phyloP scores from a whole-genome alignment of 352 stramenopile species.

The Pythium pectinolyticum region DNA sequence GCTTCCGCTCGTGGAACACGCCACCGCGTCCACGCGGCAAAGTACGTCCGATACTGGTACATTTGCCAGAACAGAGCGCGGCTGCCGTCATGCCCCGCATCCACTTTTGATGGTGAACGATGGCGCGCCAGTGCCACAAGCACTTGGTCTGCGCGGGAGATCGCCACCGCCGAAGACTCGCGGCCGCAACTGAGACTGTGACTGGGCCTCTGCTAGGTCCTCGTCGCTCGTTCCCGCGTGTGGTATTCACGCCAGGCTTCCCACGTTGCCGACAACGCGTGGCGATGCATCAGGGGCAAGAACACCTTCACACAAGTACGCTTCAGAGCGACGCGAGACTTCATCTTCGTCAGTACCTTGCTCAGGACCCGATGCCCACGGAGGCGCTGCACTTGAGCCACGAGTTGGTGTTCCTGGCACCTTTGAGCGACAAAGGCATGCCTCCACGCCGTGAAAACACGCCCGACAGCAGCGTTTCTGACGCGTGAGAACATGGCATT shows the following conservation, averaged over 20 bases:
- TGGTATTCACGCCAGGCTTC: conserved; percentile 2
- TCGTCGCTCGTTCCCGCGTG: background rate
- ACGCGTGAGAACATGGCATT: too few relatives aligned
- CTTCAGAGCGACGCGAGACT: conserved; percentile 7
- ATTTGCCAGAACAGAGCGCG: conserved; percentile 8
- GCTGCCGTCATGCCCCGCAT: conserved; percentile 1
- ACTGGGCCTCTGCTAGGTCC: background rate
- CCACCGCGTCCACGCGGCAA: conserved; percentile 7
- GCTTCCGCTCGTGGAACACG: background rate
- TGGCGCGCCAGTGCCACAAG: background rate
- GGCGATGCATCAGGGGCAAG: conserved; percentile 10
- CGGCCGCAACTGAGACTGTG: background rate
- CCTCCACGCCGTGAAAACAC: background rate
- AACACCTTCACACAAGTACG: conserved; percentile 6
- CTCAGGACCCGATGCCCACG: background rate
- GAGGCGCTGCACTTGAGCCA: background rate
- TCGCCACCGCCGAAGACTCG: conserved; percentile 1
- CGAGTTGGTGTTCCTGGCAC: background rate
- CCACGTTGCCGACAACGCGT: conserved; percentile 1
- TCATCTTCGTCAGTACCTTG: conserved; percentile 2
- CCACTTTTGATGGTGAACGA: background rate
- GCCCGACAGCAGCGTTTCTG: background rate
- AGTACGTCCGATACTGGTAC: background rate
- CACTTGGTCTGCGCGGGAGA: background rate
- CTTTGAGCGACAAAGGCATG: background rate